Conservation (phyloP, 129 eudicot species). For the Apium graveolens region DNA sequence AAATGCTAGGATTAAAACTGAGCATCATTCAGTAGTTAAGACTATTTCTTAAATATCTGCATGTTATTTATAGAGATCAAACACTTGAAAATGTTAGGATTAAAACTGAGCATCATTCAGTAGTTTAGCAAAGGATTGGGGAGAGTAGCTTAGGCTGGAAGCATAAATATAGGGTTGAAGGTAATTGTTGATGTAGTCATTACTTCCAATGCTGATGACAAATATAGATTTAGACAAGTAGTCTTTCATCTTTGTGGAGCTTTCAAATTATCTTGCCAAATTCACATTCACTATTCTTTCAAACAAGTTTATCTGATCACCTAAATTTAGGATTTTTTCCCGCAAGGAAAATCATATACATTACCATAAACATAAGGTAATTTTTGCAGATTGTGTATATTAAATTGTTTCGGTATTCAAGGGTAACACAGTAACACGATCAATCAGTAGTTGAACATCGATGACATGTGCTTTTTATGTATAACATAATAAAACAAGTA, state of each 20-base stretch:
- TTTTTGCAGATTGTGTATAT: no score
- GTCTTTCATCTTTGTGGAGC: neutral
- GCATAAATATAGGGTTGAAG: neutral
- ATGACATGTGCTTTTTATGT: neutral
- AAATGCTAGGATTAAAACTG: no score
- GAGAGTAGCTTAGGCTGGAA: conserved; percentile 18
- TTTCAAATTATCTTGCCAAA: conserved; percentile 12
- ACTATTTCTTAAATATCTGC: no score
- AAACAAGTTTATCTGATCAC: conserved; percentile 31
- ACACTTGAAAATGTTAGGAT: conserved; percentile 39
- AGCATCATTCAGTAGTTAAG: no score
- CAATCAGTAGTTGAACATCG: neutral
- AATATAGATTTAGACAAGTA: conserved; percentile 25
- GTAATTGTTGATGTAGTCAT: conserved; percentile 20
- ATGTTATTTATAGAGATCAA: no score
- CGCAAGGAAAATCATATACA: neutral
- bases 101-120: conserved; percentile 28
- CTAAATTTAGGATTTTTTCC: conserved; percentile 43
- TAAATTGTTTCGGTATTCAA: no score
- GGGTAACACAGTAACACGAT: no score
- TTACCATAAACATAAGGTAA: no score
- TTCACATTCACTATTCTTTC: conserved; percentile 20
- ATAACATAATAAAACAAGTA: neutral
- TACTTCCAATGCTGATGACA: conserved; percentile 15
- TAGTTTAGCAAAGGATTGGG: conserved; percentile 34